Evolutionary conservation across 164 flowering plant genomes (phyloP).

Genomic region (Annona squamosa): DNA sequence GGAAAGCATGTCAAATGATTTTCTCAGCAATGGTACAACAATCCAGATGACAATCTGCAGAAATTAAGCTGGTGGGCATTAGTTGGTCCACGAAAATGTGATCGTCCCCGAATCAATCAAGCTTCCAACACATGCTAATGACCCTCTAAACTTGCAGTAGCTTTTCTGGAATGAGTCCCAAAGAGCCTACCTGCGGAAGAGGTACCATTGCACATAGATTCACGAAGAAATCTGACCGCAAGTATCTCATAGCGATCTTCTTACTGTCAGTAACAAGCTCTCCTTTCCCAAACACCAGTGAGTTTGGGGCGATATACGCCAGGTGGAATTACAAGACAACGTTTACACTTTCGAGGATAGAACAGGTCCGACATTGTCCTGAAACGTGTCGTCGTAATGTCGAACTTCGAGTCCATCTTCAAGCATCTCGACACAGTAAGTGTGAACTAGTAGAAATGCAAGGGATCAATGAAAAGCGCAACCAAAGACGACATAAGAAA

Average conservation of each 20-base stretch:
- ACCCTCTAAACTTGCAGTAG: neutral
- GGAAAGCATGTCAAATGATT: constrained; percentile 47
- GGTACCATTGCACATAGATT: constrained; percentile 74
- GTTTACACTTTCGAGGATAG: constrained; percentile 59
- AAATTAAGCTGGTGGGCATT: constrained; percentile 1
- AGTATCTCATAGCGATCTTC: constrained; percentile 57
- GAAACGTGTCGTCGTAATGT: constrained; percentile 57
- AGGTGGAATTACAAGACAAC: constrained; percentile 66
- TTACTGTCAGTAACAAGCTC: constrained; percentile 83
- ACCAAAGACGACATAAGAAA: constrained; percentile 72
- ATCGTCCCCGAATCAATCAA: neutral
- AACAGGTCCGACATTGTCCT: constrained; percentile 66
- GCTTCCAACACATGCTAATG: neutral
- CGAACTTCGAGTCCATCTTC: constrained; percentile 48
- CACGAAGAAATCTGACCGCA: constrained; percentile 64
- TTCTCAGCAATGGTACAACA: constrained; percentile 67
- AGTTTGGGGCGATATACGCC: constrained; percentile 70
- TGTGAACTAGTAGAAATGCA: constrained; percentile 71
- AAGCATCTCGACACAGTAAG: constrained; percentile 39
- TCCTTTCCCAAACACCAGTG: constrained; percentile 83
- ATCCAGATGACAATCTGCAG: constrained; percentile 90
- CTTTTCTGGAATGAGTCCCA: neutral
- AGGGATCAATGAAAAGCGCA: constrained; percentile 81
- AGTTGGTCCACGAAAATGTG: neutral
- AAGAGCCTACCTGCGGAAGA: constrained; percentile 69